These are phyloP conservation scores for Cordyceps militaris DNA, from an alignment of 2,329 filamentous ascomycete species.

Conservation along the genomic window DNA sequence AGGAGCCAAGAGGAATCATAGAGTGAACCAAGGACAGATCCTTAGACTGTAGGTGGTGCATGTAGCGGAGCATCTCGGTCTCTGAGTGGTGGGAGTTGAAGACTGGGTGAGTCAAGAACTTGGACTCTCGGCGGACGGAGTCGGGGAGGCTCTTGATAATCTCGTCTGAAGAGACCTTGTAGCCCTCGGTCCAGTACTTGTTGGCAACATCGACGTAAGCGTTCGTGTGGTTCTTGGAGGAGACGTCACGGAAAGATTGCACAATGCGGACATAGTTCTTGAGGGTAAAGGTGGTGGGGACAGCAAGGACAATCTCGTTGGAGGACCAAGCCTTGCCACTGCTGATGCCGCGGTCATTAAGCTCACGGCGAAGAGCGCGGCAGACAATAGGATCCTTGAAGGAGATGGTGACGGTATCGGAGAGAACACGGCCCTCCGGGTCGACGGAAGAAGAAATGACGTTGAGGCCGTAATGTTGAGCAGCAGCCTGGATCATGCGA, in stretches of 20 bases:
- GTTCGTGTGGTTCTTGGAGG: slow-evolving; percentile 20
- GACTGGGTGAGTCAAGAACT: slow-evolving; percentile 80
- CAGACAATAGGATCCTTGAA: slow-evolving; percentile 21
- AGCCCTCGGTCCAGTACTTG: slow-evolving; percentile 34
- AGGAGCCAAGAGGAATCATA: slow-evolving; percentile 95
- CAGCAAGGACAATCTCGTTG: slow-evolving; percentile 22
- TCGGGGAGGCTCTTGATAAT: slow-evolving; percentile 42
- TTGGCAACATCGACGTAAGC: slow-evolving; percentile 25
- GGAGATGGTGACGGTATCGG: slow-evolving; percentile 73
- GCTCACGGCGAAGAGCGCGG: slow-evolving; percentile 25
- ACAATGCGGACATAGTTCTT: slow-evolving; percentile 25
- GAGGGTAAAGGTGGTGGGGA: slow-evolving; percentile 21
- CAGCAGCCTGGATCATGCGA: slow-evolving; percentile 58
- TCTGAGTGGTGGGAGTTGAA: slow-evolving; percentile 96
- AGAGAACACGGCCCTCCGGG: slow-evolving; percentile 53
- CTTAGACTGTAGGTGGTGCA: slow-evolving; percentile 87
- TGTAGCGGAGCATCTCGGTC: slow-evolving; percentile 89
- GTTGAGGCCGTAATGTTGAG: slow-evolving; percentile 56
- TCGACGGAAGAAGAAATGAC: slow-evolving; percentile 52
- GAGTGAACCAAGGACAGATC: slow-evolving; percentile 91
- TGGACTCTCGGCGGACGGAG: slow-evolving; percentile 60
- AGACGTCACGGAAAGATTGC: slow-evolving; percentile 24
- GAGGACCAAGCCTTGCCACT: slow-evolving; percentile 54
- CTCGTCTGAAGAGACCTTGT: slow-evolving; percentile 29
- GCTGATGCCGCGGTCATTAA: slow-evolving; percentile 58